A percentile compares a stretch with the other conserved stretches of the same genome.
Evolutionary conservation across 352 stramenopile genomes (phyloP).

Genomic region (Phytophthora syringae): DNA sequence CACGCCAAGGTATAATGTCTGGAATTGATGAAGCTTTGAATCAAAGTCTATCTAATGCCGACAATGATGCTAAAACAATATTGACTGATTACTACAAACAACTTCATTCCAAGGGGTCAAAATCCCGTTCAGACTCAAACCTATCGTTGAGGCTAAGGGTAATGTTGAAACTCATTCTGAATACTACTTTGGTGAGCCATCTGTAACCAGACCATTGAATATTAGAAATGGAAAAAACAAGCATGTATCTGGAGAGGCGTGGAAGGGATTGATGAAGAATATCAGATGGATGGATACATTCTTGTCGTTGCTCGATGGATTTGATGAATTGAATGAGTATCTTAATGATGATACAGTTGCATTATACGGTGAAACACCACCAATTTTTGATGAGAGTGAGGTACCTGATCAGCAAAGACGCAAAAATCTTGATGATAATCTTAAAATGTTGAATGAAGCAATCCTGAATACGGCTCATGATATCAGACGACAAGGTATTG

Average conservation of each 20-base stretch:
- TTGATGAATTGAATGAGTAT: conserved; percentile 31
- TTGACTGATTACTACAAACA: conserved; percentile 23
- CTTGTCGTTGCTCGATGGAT: conserved; percentile 11
- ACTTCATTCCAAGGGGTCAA: conserved; percentile 12
- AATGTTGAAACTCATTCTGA: conserved; percentile 20
- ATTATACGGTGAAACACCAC: conserved; percentile 6
- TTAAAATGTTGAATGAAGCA: conserved; percentile 11
- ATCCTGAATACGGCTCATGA: conserved; percentile 8
- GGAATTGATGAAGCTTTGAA: conserved; percentile 28
- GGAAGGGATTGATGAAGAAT: conserved; percentile 22
- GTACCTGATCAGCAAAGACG: conserved; percentile 4
- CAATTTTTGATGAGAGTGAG: conserved; percentile 6
- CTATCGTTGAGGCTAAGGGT: conserved; percentile 19
- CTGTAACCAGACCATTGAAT: conserved; percentile 21
- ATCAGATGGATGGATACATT: conserved; percentile 35
- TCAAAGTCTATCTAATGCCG: conserved; percentile 18
- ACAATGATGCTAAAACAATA: conserved; percentile 31
- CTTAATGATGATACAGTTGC: conserved; percentile 2
- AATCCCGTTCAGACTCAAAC: conserved; percentile 27
- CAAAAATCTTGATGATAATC: conserved; percentile 9
- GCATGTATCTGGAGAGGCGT: conserved; percentile 22
- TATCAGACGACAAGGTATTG: conserved; percentile 11
- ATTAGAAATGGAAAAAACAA: conserved; percentile 26
- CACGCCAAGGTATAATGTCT: conserved; percentile 16
- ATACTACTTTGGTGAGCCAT: conserved; percentile 32